Base-by-base conservation (phyloP, 148 eudicot species). In the Rhododendron ovatum region DNA sequence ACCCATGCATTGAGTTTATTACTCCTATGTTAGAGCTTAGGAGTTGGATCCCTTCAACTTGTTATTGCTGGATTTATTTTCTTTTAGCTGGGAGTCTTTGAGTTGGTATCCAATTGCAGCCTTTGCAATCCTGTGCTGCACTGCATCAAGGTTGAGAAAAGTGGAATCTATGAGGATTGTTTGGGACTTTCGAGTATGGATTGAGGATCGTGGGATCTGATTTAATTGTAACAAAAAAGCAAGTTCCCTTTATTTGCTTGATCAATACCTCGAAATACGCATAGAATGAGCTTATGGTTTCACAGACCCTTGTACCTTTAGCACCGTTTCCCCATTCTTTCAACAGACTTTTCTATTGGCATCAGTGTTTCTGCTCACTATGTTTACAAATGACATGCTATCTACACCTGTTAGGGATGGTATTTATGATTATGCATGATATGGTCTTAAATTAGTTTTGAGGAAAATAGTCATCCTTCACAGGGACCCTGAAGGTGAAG, bases 401-500 rank as follows among this genome's bases (percentile, higher is more conserved):
- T 78, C 8, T 67, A 24, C 80, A 67, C 71, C 59, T 15, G n/a
- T 82, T 12, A 20, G 61, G 26, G 74, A 80, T 26, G 20, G 61
- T 67, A 71, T 47, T 67, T 45, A 48, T 30, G 15, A 78, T 77
- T 14, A 43, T 24, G 17, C 51, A 57, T 57, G 55, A 18, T 50
- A 26, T 80, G 5, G 33, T 41, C 24, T 78, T 85, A 13, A 11
- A 3, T 87, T 15, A 28, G 41, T 86, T 86, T 15, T 78, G 50
- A 33, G 18, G 41, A 55, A 86, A 77, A 53, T 82, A 24, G 17
- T 75, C 63, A 17, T 83, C 86, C n/a, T 84, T 87, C 20, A 65
- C 87, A 95, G 99, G 92, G 85, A 63, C 26, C 87, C 83, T 81
- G 81, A 85, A 51, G 74, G n/a, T 77, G 94, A 90, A 85, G 92